Evolutionary conservation across 2,329 filamentous ascomycete species (phyloP).

Genomic region (Colletotrichum tanaceti): DNA sequence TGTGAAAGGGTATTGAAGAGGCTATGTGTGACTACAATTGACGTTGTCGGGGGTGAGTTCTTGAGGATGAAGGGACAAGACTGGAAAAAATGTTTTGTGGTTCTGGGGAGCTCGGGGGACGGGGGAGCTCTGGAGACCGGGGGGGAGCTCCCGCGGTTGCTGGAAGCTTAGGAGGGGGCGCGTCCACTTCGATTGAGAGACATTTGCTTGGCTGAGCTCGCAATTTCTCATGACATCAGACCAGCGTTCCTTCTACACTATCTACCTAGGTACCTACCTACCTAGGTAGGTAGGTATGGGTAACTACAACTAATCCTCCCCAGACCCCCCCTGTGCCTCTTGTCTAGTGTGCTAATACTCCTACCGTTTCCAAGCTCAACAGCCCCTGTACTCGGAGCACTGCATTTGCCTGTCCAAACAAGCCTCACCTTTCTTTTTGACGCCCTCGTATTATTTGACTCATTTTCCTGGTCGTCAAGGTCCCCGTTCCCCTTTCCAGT

Average conservation of each 20-base stretch:
- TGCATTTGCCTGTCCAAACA: slow-evolving; percentile 11
- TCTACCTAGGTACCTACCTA: no score
- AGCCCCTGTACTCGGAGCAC: no score
- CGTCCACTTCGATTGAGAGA: slow-evolving; percentile 33
- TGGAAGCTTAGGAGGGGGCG: slow-evolving; percentile 28
- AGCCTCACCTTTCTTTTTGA: slow-evolving; percentile 31
- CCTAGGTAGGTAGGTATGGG: no score
- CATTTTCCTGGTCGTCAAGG: background rate
- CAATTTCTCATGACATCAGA: slow-evolving; percentile 38
- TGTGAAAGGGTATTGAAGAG: no score
- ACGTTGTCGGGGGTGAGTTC: background rate
- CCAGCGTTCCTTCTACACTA: slow-evolving; percentile 10
- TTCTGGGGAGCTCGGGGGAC: background rate
- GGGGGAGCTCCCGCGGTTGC: slow-evolving; percentile 16
- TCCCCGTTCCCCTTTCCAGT: background rate
- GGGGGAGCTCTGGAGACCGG: background rate
- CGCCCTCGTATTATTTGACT: background rate
- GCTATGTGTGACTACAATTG: slow-evolving; percentile 2
- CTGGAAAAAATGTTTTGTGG: slow-evolving; percentile 7
- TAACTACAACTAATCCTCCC: background rate
- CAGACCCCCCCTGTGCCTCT: background rate
- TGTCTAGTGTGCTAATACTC: slow-evolving; percentile 15
- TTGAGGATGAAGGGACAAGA: slow-evolving; percentile 3
- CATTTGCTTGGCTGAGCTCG: slow-evolving; percentile 29
- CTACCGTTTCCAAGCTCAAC: background rate